Percentiles rank a stretch among this genome's conserved stretches.
These are phyloP conservation scores for Lipomyces orientalis DNA, from an alignment of 805 yeast genomes.

Conservation along the genomic window DNA sequence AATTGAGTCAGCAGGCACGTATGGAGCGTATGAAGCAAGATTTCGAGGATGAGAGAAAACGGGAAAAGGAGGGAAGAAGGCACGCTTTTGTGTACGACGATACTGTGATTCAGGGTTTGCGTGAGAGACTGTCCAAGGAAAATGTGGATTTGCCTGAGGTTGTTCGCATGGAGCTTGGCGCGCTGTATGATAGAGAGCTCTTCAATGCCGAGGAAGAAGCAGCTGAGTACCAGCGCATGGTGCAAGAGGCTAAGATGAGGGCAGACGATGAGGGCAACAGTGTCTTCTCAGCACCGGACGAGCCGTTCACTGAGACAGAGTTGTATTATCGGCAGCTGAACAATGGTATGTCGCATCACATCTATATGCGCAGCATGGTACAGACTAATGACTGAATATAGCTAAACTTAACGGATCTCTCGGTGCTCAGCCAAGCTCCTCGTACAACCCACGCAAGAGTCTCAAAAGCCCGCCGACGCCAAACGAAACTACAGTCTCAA, in stretches of 20 bases:
- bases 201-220: neutral
- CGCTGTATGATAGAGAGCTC: conserved; percentile 2
- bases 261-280: neutral
- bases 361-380: neutral
- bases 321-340: conserved; percentile 31
- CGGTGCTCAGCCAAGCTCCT: conserved; percentile 19
- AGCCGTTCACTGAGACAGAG: conserved; percentile 28
- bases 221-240: neutral
- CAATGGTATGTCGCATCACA: conserved; percentile 25
- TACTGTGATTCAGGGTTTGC: neutral
- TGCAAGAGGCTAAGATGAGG: neutral
- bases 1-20: neutral
- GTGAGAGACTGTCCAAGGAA: neutral
- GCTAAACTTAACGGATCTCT: conserved; percentile 12
- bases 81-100: neutral
- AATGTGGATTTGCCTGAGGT: conserved; percentile 4
- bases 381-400: neutral
- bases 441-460: conserved; percentile 21
- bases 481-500: conserved; percentile 64
- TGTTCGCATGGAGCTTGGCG: neutral
- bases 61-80: neutral
- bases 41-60: neutral
- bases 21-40: neutral
- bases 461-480: conserved; percentile 17
- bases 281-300: neutral